Evolutionary conservation across 805 yeast genomes (phyloP).

Genomic region (Helenozyma baotianmanensis): DNA sequence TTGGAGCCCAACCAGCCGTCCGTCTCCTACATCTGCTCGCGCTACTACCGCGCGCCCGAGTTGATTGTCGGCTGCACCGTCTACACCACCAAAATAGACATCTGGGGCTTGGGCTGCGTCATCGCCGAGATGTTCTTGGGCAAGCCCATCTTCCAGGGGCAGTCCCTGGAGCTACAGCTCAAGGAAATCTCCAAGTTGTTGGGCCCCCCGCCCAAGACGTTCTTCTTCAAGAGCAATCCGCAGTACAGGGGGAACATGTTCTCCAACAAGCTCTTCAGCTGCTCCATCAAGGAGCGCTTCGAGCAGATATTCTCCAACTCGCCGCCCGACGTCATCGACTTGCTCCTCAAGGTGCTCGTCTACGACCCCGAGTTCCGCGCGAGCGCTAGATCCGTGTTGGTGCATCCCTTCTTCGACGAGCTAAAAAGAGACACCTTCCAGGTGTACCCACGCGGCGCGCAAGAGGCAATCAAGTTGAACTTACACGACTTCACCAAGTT

Average conservation of each 20-base stretch:
- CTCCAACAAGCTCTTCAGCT: constrained; percentile 57
- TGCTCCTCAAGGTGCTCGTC: constrained; percentile 74
- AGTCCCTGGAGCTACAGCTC: constrained; percentile 79
- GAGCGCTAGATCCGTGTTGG: constrained; percentile 74
- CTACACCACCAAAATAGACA: constrained; percentile 87
- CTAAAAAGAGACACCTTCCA: constrained; percentile 54
- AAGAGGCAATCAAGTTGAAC: constrained; percentile 35
- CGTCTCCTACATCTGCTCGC: constrained; percentile 91
- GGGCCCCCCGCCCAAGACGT: constrained; percentile 77
- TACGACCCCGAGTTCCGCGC: constrained; percentile 86
- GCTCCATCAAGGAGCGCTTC: constrained; percentile 47
- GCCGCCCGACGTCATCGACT: constrained; percentile 80
- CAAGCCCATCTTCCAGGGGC: constrained; percentile 93
- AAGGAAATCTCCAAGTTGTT: constrained; percentile 84
- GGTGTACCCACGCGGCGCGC: constrained; percentile 52
- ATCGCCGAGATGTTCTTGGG: constrained; percentile 92
- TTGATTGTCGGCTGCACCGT: constrained; percentile 84
- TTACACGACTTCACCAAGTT: constrained; percentile 69
- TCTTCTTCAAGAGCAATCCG: constrained; percentile 70
- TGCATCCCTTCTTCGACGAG: constrained; percentile 88
- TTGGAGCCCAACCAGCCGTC: constrained; percentile 78
- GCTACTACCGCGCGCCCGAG: constrained; percentile 96
- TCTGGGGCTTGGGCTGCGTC: constrained; percentile 98
- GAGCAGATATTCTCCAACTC: constrained; percentile 56
- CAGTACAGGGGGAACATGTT: constrained; percentile 71